Evolutionary conservation across 2,329 filamentous ascomycete species (phyloP).

Genomic region (Pezizomycotina sp.): DNA sequence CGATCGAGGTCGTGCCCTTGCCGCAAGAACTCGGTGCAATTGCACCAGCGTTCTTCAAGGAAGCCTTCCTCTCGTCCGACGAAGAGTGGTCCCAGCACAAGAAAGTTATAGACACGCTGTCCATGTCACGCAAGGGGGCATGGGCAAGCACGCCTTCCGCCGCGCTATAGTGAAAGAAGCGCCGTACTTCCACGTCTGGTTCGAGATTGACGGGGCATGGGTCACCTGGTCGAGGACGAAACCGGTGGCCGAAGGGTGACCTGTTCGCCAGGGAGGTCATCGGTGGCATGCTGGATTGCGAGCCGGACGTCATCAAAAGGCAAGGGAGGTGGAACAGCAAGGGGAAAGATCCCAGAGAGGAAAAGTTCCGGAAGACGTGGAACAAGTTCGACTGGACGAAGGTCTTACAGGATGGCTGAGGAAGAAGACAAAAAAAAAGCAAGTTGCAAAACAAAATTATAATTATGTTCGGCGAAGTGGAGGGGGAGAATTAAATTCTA

Average conservation of each 20-base stretch:
- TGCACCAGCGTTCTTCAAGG: constrained; percentile 84
- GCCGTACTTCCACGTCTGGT: constrained; percentile 98
- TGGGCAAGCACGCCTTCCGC: constrained; percentile 70
- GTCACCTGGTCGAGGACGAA: constrained; percentile 81
- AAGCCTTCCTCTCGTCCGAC: constrained; percentile 74
- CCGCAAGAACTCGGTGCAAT: constrained; percentile 83
- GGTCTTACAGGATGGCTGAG: constrained; percentile 38
- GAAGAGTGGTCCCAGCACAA: constrained; percentile 93
- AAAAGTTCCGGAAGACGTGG: constrained; percentile 72
- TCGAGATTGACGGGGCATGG: constrained; percentile 81
- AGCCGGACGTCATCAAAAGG: constrained; percentile 68
- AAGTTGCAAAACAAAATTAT: too few relatives aligned
- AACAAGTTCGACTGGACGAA: constrained; percentile 81
- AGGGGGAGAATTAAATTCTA: constrained; percentile 1
- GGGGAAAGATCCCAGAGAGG: constrained; percentile 47
- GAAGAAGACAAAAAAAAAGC: background rate
- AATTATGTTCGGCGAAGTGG: constrained; percentile 1
- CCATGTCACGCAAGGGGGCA: constrained; percentile 40
- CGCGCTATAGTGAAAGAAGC: constrained; percentile 77
- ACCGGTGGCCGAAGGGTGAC: constrained; percentile 77
- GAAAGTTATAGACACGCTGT: constrained; percentile 75
- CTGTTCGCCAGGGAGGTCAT: constrained; percentile 83
- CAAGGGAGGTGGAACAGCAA: constrained; percentile 65
- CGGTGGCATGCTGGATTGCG: constrained; percentile 77
- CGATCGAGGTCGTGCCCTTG: constrained; percentile 70